Percentiles rank a stretch among this genome's conserved stretches.
These are phyloP conservation scores for Amanita brunnescens DNA, from an alignment of 768 basidiomycete genomes.

Conservation along the genomic window DNA sequence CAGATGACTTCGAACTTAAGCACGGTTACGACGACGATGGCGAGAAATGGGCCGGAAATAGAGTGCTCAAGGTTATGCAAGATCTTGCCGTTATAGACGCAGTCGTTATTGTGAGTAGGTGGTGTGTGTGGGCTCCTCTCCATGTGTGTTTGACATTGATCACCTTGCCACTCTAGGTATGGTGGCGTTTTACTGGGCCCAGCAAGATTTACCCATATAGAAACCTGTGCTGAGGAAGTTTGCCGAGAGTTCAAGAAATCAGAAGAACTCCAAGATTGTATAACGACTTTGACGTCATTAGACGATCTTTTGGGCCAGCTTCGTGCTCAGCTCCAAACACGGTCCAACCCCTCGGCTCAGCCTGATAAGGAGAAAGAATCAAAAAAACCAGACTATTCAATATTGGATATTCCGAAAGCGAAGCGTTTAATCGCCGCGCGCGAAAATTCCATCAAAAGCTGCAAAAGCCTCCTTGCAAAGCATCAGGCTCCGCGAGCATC, in stretches of 20 bases:
- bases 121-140: constrained; percentile 32
- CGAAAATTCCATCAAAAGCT: constrained; percentile 57
- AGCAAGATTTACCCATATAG: constrained; percentile 67
- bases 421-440: constrained; percentile 61
- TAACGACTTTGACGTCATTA: constrained; percentile 46
- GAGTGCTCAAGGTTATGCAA: constrained; percentile 60
- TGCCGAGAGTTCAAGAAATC: constrained; percentile 57
- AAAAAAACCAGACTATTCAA: constrained; percentile 40
- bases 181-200: constrained; percentile 79
- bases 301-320: constrained; percentile 54
- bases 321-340: constrained; percentile 34
- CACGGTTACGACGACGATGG: constrained; percentile 67
- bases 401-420: constrained; percentile 52
- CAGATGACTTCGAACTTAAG: constrained; percentile 67
- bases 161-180: constrained; percentile 38
- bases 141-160: background rate
- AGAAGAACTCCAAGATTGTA: constrained; percentile 59
- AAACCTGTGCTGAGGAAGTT: constrained; percentile 66
- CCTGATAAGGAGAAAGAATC: constrained; percentile 5
- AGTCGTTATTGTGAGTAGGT: constrained; percentile 71
- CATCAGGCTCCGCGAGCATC: background rate
- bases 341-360: constrained; percentile 14
- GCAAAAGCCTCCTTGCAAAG: constrained; percentile 45
- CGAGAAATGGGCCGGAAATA: constrained; percentile 62
- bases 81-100: constrained; percentile 66